phyloP scores from a whole-genome alignment of 805 yeast species.

The Suhomyces xylopsoci region DNA sequence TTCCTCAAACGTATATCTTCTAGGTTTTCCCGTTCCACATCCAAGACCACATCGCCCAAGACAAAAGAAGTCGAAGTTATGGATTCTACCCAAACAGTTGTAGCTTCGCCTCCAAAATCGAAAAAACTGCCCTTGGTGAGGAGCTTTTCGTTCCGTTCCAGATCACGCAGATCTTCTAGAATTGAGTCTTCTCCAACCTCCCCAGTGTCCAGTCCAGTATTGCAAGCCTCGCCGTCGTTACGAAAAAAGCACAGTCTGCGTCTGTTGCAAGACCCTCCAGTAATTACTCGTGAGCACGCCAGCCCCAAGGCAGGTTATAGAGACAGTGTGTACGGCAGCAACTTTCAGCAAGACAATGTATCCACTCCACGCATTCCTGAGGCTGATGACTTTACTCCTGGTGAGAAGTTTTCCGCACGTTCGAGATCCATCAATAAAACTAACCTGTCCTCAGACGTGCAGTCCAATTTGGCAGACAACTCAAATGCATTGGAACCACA shows the following conservation, averaged over 20 bases:
- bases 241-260: neutral
- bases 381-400: neutral
- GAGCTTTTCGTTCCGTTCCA: slow-evolving; percentile 5
- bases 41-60: neutral
- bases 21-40: neutral
- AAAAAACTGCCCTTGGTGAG: neutral
- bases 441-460: neutral
- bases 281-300: neutral
- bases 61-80: neutral
- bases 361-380: neutral
- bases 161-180: neutral
- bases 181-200: neutral
- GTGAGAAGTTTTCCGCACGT: neutral
- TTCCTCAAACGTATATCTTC: slow-evolving; percentile 1
- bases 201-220: neutral
- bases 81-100: neutral
- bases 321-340: slow-evolving; percentile 1
- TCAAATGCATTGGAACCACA: neutral
- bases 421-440: neutral
- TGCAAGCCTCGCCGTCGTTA: neutral
- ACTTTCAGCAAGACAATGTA: neutral
- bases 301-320: neutral
- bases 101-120: neutral
- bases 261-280: slow-evolving; percentile 1
- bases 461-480: neutral